A percentile compares a stretch with the other conserved stretches of the same genome.
Evolutionary conservation across 805 yeast species (phyloP).

Genomic region (Myxozyma nipponensis): DNA sequence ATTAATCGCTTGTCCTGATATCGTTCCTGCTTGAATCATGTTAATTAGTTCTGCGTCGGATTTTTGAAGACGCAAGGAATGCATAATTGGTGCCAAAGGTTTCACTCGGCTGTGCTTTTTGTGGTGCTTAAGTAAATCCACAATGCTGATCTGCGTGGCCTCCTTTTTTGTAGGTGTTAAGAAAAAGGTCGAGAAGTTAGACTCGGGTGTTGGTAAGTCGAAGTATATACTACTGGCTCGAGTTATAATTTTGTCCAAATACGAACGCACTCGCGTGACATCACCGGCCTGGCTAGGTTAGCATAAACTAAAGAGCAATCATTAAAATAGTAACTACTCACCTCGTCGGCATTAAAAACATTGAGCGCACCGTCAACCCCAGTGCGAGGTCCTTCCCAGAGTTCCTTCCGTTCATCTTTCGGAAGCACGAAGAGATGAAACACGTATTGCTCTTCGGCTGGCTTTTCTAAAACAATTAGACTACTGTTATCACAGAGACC

Average conservation of each 20-base stretch:
- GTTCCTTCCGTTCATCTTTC: slow-evolving; percentile 68
- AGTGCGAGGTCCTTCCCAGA: slow-evolving; percentile 93
- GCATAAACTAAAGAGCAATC: background rate
- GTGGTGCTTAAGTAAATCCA: slow-evolving; percentile 12
- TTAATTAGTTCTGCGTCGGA: slow-evolving; percentile 70
- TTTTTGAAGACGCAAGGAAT: slow-evolving; percentile 62
- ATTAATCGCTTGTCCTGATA: slow-evolving; percentile 80
- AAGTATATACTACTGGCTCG: slow-evolving; percentile 52
- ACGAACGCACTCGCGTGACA: slow-evolving; percentile 38
- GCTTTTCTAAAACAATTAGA: slow-evolving; percentile 41
- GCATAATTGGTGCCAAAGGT: slow-evolving; percentile 44
- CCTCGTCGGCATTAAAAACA: slow-evolving; percentile 81
- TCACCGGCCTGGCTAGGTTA: slow-evolving; percentile 43
- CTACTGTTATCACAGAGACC: slow-evolving; percentile 45
- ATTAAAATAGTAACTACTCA: slow-evolving; percentile 30
- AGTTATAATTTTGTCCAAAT: slow-evolving; percentile 47
- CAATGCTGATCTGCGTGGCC: slow-evolving; percentile 10
- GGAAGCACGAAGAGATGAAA: slow-evolving; percentile 85
- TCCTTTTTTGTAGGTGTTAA: slow-evolving; percentile 3
- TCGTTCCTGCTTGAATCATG: slow-evolving; percentile 78
- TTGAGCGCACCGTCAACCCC: slow-evolving; percentile 81
- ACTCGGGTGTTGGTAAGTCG: slow-evolving; percentile 39
- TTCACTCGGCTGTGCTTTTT: background rate
- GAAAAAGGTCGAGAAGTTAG: slow-evolving; percentile 12
- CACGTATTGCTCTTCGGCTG: slow-evolving; percentile 37